Base-by-base conservation (phyloP, 164 flowering plant genomes). In the Nelumbo lutea region DNA sequence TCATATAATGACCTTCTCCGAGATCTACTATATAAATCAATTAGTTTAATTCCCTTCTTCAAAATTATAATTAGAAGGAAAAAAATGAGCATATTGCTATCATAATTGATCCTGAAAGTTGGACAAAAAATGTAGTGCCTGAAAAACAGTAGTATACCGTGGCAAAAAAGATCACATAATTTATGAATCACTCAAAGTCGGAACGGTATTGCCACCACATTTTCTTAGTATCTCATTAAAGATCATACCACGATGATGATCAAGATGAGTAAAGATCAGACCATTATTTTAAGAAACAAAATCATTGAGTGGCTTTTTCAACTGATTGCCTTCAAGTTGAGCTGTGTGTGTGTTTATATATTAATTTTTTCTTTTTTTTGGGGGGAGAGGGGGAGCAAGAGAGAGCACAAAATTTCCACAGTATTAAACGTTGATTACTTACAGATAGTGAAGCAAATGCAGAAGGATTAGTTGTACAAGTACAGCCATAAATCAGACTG, bases 381-480 rank as follows among this genome's bases (percentile, higher is more conserved):
- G 27, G 0, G 27, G 27, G n/a, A n/a, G n/a, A n/a, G 27, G 27
- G 27, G 27, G 27, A 27, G 27, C 27, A 27, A 27, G 27, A 27
- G 27, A 27, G 27, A 27, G 27, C 27, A 27, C 27, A 27, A 27
- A 27, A 27, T 27, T 27, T 27, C 27, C 27, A 27, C 27, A 27
- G 27, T 27, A 27, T 27, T 27, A 27, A 13, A 66, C 6, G 27
- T 27, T 27, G 27, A 27, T 27, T 45, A 83, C 94, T 84, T 81
- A 94, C 97, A 57, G 97, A 83, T 38, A 91, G 27, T 53, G 95
- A 90, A 50, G 95, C 96, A 84, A 80, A 91, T 65, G 88, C 91
- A 48, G 96, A 86, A 73, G 97, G 95, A 78, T 80, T 76, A 13
- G 86, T 53, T 11, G 72, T 72, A 55, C 73, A 72, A 8, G 92